Percentiles rank a stretch among this genome's conserved stretches.
Conservation (phyloP, 176 grass and related monocot species). For the Thinopyrum elongatum region DNA sequence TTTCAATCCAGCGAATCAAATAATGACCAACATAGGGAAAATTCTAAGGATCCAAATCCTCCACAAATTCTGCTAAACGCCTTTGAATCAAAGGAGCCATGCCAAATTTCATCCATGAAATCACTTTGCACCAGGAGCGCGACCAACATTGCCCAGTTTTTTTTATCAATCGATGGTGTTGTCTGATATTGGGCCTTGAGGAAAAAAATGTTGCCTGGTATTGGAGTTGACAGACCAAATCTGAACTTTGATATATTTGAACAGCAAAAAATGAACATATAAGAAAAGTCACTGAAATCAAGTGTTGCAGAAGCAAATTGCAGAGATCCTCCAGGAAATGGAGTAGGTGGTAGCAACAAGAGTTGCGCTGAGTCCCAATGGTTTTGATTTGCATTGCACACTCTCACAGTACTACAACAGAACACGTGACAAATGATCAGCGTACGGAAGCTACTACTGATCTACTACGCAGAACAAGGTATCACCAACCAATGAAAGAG, state of each 20-base stretch:
- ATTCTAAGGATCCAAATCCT: too few relatives aligned
- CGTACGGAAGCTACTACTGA: constrained; percentile 31
- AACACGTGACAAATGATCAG: constrained; percentile 14
- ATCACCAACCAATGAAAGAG: constrained; percentile 20
- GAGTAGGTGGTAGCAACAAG: neutral
- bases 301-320: neutral
- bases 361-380: neutral
- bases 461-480: constrained; percentile 8
- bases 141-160: neutral
- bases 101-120: neutral
- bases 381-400: constrained; percentile 9
- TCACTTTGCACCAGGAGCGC: neutral
- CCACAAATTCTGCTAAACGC: neutral
- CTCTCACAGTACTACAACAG: constrained; percentile 11
- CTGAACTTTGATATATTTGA: neutral
- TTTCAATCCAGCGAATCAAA: too few relatives aligned
- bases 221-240: neutral
- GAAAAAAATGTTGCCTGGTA: neutral
- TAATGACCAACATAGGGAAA: too few relatives aligned
- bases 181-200: too few relatives aligned
- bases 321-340: neutral
- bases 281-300: neutral
- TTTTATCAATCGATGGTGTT: too few relatives aligned
- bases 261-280: neutral
- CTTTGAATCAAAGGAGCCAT: neutral